Evolutionary conservation across 768 basidiomycete species (phyloP), one percentile per base, ranked within the genome.

Genomic region (Favolaschia claudopus): DNA sequence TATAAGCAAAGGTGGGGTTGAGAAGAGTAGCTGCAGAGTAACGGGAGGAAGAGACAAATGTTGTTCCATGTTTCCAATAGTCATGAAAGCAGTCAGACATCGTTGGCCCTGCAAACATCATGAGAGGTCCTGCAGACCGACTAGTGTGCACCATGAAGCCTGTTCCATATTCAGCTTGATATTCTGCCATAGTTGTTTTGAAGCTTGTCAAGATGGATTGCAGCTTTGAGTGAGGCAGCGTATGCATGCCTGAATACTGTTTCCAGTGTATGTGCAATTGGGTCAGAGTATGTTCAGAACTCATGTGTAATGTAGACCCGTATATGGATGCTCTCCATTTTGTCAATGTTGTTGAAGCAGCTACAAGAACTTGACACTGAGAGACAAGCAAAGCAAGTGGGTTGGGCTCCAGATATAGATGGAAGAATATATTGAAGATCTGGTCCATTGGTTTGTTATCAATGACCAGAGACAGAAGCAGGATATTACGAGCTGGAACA

Each of bases 1-100:
- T 78, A 61, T 79, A 81, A 0, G 75, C 72, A 50, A 82, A 83
- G 0, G 78, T 80, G 1, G 83, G 83, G 62, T 85, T 85, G 32
- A 78, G 51, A 28, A 73, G 59, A 12, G 64, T 76, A 7, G 74
- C 70, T 9, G 58, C 37, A 7, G 63, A 50, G 31, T 62, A 50
- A 5, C 68, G 49, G 6, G 56, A 57, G 4, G 55, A 45, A 29
- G 67, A 58, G 13, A 64, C 49, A 28, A 71, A 68, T 0, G 78
- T 79, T 4, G 77, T 71, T 3, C 83, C 83, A 3, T 76, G 74
- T 45, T 70, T 69, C 80, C 81, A 82, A 60, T 73, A 81, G 20
- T 70, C 62, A 12, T 60, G 53, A 55, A 69, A 74, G 22, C 69
- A 70, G 0, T 74, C 64, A 10, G 34, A 33, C 17, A 66, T 55